Conservation (phyloP, 805 yeast genomes). For the Wickerhamomyces rabaulensis region DNA sequence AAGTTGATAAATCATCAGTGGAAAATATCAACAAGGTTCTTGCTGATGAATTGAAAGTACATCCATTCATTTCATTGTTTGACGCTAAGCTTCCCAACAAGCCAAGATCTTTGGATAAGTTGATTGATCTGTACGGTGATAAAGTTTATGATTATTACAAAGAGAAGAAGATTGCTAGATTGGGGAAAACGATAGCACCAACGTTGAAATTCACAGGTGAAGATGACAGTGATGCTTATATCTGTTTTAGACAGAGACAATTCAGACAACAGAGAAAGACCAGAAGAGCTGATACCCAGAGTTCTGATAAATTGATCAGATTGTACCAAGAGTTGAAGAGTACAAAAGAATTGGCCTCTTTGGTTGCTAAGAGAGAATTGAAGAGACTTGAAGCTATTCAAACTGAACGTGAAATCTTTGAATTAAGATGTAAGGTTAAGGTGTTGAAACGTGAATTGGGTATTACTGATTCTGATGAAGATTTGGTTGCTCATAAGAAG, state of each 20-base stretch:
- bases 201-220: constrained; percentile 74
- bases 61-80: constrained; percentile 55
- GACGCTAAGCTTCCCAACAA: constrained; percentile 34
- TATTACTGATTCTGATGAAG: constrained; percentile 80
- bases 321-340: constrained; percentile 72
- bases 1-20: constrained; percentile 42
- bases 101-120: constrained; percentile 40
- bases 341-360: constrained; percentile 62
- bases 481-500: constrained; percentile 71
- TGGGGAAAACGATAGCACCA: constrained; percentile 72
- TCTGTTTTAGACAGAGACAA: constrained; percentile 93
- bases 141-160: constrained; percentile 80
- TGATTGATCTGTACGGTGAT: constrained; percentile 58
- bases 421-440: constrained; percentile 67
- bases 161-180: constrained; percentile 58
- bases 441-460: constrained; percentile 68
- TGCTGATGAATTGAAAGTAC: constrained; percentile 48
- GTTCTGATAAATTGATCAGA: constrained; percentile 74
- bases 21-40: constrained; percentile 53
- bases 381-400: constrained; percentile 56
- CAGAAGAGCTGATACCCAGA: constrained; percentile 86
- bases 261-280: constrained; percentile 95
- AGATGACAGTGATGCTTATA: constrained; percentile 92
- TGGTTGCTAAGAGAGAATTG: constrained; percentile 72
- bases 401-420: constrained; percentile 63